Conservation (phyloP, 257 asterid species). For the Apocynum venetum region DNA sequence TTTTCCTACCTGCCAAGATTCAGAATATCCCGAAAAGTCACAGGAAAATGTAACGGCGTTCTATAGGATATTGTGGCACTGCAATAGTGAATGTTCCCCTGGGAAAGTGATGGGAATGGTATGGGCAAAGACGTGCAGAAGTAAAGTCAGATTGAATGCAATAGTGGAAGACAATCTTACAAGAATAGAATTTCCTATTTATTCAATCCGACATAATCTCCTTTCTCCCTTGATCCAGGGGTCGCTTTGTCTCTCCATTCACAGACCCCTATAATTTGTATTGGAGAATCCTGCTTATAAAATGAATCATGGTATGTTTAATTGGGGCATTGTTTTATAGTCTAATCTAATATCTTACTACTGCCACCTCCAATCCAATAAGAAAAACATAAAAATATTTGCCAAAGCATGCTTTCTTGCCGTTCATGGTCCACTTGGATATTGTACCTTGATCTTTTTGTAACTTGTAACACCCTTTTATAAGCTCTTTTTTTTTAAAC, state of each 20-base stretch:
- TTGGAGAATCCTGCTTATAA: neutral
- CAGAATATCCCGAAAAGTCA: no score
- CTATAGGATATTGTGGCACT: neutral
- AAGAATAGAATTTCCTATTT: neutral
- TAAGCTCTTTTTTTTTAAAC: no score
- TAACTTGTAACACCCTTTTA: neutral
- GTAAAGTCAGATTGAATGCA: neutral
- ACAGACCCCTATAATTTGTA: neutral
- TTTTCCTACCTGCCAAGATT: no score
- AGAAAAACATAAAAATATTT: neutral
- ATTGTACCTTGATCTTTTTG: no score
- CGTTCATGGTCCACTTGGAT: neutral
- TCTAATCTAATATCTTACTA: no score
- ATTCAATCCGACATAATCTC: neutral
- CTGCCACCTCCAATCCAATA: neutral
- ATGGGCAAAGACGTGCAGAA: neutral
- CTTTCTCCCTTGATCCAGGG: slow-evolving; percentile 6
- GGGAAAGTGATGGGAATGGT: neutral
- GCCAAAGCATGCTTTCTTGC: neutral
- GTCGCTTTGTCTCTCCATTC: neutral
- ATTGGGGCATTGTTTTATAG: neutral
- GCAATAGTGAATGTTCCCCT: neutral
- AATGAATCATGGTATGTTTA: neutral
- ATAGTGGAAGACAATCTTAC: slow-evolving; percentile 12
- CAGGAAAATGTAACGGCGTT: neutral